Conservation (phyloP, 768 basidiomycete species). For the Ramaria sp. region DNA sequence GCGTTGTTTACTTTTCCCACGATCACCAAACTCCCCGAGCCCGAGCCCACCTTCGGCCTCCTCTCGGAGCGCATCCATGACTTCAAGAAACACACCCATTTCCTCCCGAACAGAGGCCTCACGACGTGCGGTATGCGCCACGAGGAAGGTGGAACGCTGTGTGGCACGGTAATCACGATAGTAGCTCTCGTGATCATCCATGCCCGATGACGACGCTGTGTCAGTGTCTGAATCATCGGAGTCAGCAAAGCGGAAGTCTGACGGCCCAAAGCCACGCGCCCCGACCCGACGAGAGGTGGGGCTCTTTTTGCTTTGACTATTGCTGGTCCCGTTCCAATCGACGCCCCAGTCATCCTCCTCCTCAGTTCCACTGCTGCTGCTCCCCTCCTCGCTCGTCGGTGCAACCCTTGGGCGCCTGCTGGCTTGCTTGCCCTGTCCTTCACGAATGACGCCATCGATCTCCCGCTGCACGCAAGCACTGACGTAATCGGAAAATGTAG, state of each 20-base stretch:
- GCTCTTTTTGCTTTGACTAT: neutral
- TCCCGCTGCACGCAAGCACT: constrained; percentile 62
- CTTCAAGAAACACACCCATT: constrained; percentile 56
- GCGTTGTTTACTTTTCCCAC: constrained; percentile 18
- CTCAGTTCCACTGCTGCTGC: neutral
- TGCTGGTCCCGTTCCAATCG: neutral
- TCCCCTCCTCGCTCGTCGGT: neutral
- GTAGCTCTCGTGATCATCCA: constrained; percentile 27
- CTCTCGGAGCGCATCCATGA: constrained; percentile 50
- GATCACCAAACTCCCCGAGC: constrained; percentile 11
- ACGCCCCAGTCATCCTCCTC: constrained; percentile 24
- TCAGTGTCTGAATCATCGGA: neutral
- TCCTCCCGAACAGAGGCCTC: constrained; percentile 56
- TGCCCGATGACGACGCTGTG: neutral
- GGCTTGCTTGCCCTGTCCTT: constrained; percentile 41
- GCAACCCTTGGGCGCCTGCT: neutral
- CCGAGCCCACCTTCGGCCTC: constrained; percentile 12
- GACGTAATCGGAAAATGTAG: constrained; percentile 47
- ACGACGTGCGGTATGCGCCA: constrained; percentile 56
- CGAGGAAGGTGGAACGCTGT: constrained; percentile 69
- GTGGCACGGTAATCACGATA: constrained; percentile 76
- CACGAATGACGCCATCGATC: constrained; percentile 57
- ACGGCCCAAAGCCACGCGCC: neutral
- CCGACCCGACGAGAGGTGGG: neutral
- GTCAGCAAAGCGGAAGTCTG: constrained; percentile 10